Conservation (phyloP, 1,139 yeast genomes). For the Saccharomyces hybrid region DNA sequence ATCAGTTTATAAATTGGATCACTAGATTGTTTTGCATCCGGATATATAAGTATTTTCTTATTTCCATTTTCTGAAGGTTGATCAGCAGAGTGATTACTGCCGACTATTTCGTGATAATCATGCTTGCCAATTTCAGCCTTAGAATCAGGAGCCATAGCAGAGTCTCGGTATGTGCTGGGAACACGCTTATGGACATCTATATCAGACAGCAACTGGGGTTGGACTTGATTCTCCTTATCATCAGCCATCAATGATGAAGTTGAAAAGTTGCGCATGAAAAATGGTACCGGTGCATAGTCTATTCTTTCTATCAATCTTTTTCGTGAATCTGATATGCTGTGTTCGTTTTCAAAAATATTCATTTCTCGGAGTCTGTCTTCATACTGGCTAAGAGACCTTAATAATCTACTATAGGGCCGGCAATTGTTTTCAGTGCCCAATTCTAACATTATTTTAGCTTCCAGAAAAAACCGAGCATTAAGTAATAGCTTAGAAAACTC, state of each 20-base stretch:
- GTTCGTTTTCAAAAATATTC: slow-evolving; percentile 2
- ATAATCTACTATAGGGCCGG: slow-evolving; percentile 54
- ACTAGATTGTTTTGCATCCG: slow-evolving; percentile 11
- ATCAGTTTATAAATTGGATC: slow-evolving; percentile 40
- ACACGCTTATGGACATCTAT: neutral
- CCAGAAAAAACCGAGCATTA: slow-evolving; percentile 45
- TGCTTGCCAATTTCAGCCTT: neutral
- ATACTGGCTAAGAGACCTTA: slow-evolving; percentile 43
- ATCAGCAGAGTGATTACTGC: neutral
- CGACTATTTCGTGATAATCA: neutral
- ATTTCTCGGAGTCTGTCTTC: slow-evolving; percentile 12
- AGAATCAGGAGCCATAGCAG: neutral
- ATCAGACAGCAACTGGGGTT: neutral
- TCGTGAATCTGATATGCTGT: neutral
- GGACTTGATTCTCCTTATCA: neutral
- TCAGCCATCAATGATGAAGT: neutral
- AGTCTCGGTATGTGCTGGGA: neutral
- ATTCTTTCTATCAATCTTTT: neutral
- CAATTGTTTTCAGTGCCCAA: slow-evolving; percentile 58
- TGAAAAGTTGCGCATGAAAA: neutral
- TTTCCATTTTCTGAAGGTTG: neutral
- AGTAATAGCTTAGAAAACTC: slow-evolving; percentile 59
- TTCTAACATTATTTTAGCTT: slow-evolving; percentile 58
- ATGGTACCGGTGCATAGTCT: neutral
- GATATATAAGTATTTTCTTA: neutral